phyloP scores from a whole-genome alignment of 257 asterid genomes.

The Eustoma russellianum region DNA sequence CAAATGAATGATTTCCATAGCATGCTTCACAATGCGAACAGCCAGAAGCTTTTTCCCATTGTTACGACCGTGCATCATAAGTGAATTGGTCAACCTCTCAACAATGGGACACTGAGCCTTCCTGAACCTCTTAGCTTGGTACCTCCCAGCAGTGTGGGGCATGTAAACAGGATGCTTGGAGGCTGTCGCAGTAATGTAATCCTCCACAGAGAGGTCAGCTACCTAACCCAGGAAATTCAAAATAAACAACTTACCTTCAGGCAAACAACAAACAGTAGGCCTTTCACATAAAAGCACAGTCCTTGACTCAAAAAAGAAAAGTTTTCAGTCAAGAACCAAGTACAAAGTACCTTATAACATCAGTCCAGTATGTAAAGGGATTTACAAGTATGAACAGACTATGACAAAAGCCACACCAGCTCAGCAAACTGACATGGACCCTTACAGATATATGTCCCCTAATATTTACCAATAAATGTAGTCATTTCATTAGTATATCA shows the following conservation, averaged over 20 bases:
- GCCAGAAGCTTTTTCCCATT: constrained; percentile 78
- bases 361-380: background rate
- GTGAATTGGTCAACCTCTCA: constrained; percentile 67
- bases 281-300: background rate
- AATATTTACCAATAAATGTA: too few species aligned
- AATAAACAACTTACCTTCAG: background rate
- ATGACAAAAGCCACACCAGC: too few species aligned
- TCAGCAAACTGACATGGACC: too few species aligned
- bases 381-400: background rate
- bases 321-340: background rate
- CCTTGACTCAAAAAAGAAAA: background rate
- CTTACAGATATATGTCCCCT: too few species aligned
- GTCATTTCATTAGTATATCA: too few species aligned
- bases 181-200: constrained; percentile 78
- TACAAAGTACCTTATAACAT: background rate
- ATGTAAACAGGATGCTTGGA: constrained; percentile 57
- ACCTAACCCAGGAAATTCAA: constrained; percentile 21
- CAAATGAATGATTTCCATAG: constrained; percentile 79
- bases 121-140: constrained; percentile 64
- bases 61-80: constrained; percentile 84
- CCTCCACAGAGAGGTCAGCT: constrained; percentile 70
- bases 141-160: constrained; percentile 85
- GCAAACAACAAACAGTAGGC: background rate
- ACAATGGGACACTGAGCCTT: constrained; percentile 83
- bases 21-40: constrained; percentile 68